Base-by-base conservation (phyloP, 225 moss, liverwort and hornwort genomes). In the Bryoerythrophyllum caledonicum region DNA sequence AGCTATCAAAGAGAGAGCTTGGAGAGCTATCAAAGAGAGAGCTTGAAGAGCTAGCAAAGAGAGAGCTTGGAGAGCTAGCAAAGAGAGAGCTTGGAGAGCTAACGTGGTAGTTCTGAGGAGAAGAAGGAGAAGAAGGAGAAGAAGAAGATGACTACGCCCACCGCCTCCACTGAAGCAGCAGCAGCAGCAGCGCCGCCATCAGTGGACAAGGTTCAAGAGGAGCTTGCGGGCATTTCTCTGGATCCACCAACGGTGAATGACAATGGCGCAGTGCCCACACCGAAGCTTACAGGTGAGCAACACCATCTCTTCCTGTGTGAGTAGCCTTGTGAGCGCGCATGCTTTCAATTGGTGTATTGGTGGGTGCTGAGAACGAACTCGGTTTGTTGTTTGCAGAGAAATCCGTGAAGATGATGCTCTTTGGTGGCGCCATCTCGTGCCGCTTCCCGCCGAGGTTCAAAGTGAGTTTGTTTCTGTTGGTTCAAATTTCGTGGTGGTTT, bases 401-500 rank as follows among this genome's bases (percentile, higher is more conserved):
- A n/a, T 5, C 56, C 19, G 78, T 38, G 34, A 75, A 76, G 28
- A 83, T 78, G 65, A 65, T 71, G 12, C 75, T 90, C 3, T 92
- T 92, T 25, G 92, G 88, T 55, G 90, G 92, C 6, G 89, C 92
- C n/a, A 90, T 92, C 55, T 82, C 82, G 0, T 92, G 87, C 78
- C 77, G 69, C 46, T 81, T 92, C 30, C 92, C 90, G n/a, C 17
- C 37, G 10, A 84, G 90, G 63, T 90, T 86, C 38, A 76, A 80
- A 68, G 91, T 91, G n/a, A 38, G 68, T 34, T 9, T 13, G 41
- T 53, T 14, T 44, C 44, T 19, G 6, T 49, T 49, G 48, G 48
- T 17, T 49, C 48, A 17, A 49, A 49, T 17, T 49, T 49, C 6
- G 48, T 48, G 16, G 44, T 44, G 0, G 44, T 44, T 43, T 11